Conservation (phyloP, 768 basidiomycete genomes). For the Trametes cinnabarina region DNA sequence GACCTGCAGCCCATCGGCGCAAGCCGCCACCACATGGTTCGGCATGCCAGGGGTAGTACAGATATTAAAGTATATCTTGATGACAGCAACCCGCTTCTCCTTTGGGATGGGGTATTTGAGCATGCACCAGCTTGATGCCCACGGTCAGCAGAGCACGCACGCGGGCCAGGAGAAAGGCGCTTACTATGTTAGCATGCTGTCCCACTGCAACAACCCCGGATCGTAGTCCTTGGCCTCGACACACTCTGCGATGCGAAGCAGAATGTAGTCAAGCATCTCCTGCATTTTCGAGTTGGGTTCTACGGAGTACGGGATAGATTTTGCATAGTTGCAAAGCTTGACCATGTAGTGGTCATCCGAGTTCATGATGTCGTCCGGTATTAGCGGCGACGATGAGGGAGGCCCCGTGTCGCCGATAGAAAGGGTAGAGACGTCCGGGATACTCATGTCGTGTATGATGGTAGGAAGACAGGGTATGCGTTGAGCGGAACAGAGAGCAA, state of each 20-base stretch:
- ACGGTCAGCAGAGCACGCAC: slow-evolving; percentile 7
- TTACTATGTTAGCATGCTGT: slow-evolving; percentile 69
- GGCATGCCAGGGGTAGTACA: slow-evolving; percentile 77
- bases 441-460: slow-evolving; percentile 36
- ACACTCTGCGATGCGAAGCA: slow-evolving; percentile 66
- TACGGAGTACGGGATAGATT: slow-evolving; percentile 70
- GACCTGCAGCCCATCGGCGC: slow-evolving; percentile 58
- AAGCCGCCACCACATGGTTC: slow-evolving; percentile 61
- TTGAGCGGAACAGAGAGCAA: slow-evolving; percentile 7
- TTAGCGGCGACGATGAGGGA: slow-evolving; percentile 25
- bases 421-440: slow-evolving; percentile 50
- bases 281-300: slow-evolving; percentile 78
- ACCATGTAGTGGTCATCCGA: slow-evolving; percentile 48
- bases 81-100: slow-evolving; percentile 68
- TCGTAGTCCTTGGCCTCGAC: slow-evolving; percentile 82
- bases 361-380: slow-evolving; percentile 33
- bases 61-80: slow-evolving; percentile 77
- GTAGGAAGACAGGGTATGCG: slow-evolving; percentile 20
- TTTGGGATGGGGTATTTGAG: slow-evolving; percentile 87
- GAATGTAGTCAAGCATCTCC: slow-evolving; percentile 69
- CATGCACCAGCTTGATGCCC: slow-evolving; percentile 61
- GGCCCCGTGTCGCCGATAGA: slow-evolving; percentile 39
- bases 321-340: slow-evolving; percentile 62
- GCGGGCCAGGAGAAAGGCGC: slow-evolving; percentile 30
- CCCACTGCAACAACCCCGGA: slow-evolving; percentile 78